These are phyloP conservation scores for Chrysoporthe austroafricana DNA, from an alignment of 2,329 filamentous ascomycete species.

Conservation along the genomic window DNA sequence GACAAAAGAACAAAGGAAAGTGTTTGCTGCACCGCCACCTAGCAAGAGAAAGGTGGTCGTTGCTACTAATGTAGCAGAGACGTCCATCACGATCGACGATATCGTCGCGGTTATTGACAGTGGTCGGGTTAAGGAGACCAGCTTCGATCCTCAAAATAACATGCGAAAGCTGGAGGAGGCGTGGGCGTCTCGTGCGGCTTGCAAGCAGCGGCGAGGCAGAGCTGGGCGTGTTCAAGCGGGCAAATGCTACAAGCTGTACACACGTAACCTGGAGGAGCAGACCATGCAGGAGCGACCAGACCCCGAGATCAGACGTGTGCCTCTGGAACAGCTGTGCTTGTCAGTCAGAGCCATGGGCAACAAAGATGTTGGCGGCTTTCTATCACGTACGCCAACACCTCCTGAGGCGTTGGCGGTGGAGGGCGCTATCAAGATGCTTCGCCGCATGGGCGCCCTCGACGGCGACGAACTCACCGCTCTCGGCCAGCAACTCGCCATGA, in stretches of 20 bases:
- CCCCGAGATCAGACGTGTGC: conserved; percentile 90
- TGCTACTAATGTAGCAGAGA: conserved; percentile 96
- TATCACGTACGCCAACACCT: conserved; percentile 85
- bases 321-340: conserved; percentile 90
- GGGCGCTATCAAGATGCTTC: conserved; percentile 77
- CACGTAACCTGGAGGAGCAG: conserved; percentile 74
- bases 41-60: conserved; percentile 92
- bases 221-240: conserved; percentile 91
- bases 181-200: conserved; percentile 92
- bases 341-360: conserved; percentile 96
- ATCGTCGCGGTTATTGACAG: conserved; percentile 95
- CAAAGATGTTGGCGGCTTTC: conserved; percentile 76
- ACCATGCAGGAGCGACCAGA: conserved; percentile 89
- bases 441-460: conserved; percentile 86
- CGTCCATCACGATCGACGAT: conserved; percentile 97
- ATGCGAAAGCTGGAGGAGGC: conserved; percentile 94
- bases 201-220: conserved; percentile 90
- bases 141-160: conserved; percentile 87
- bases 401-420: conserved; percentile 85
- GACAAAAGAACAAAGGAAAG: conserved; percentile 82
- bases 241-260: conserved; percentile 94
- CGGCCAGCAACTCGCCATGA: conserved; percentile 90
- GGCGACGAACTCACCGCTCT: conserved; percentile 87
- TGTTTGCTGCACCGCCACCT: conserved; percentile 75
- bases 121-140: conserved; percentile 94